Evolutionary conservation across 495 filamentous ascomycete species (phyloP).

Genomic region (Penicillium robsamsonii): DNA sequence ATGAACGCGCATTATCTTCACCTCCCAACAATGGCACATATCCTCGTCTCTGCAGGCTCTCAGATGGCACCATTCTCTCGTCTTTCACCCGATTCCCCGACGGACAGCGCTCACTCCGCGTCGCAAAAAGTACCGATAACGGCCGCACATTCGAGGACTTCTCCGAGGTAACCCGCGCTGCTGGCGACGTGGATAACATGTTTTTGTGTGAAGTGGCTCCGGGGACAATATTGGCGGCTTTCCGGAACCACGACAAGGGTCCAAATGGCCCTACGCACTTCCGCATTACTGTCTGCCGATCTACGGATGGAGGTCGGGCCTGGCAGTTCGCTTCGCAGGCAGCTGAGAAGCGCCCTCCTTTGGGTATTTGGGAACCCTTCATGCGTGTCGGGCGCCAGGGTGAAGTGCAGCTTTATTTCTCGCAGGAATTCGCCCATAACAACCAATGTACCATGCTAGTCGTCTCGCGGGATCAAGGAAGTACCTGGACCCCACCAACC

Average conservation of each 20-base stretch:
- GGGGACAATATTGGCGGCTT: constrained; percentile 52
- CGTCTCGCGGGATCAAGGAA: constrained; percentile 53
- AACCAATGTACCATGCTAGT: constrained; percentile 63
- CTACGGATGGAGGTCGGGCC: constrained; percentile 49
- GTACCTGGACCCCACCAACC: constrained; percentile 46
- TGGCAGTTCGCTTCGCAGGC: constrained; percentile 59
- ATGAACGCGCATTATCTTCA: constrained; percentile 40
- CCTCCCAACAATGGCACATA: constrained; percentile 44
- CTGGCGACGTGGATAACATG: constrained; percentile 58
- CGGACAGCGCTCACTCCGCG: constrained; percentile 28
- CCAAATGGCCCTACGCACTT: constrained; percentile 44
- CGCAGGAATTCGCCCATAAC: constrained; percentile 50
- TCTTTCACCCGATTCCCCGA: constrained; percentile 41
- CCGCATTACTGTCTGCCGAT: constrained; percentile 61
- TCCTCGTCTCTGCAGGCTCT: constrained; percentile 37
- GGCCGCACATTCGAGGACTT: constrained; percentile 36
- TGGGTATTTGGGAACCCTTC: constrained; percentile 63
- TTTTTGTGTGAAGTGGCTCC: constrained; percentile 53
- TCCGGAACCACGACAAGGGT: constrained; percentile 57
- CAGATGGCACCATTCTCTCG: constrained; percentile 41
- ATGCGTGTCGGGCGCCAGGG: constrained; percentile 50
- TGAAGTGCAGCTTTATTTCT: constrained; percentile 58
- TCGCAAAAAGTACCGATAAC: constrained; percentile 39
- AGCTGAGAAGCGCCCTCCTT: constrained; percentile 37
- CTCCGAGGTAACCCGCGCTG: constrained; percentile 38